phyloP scores from a whole-genome alignment of 176 grass and related monocot species.

The Olyra latifolia region DNA sequence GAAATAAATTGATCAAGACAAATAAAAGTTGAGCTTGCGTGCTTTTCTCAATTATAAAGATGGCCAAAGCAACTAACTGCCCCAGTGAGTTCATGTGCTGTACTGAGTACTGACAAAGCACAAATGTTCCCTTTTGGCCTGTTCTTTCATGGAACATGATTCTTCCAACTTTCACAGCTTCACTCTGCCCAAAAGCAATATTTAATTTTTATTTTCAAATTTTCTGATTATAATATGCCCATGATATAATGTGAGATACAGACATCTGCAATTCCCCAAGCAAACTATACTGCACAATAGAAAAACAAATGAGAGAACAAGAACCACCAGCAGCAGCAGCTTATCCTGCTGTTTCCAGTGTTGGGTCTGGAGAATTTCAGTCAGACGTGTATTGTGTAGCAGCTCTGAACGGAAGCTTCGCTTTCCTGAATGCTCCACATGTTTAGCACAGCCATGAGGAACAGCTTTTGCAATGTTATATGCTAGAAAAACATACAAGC shows the following conservation, averaged over 20 bases:
- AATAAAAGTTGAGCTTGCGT: background rate
- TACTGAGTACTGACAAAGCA: slow-evolving; percentile 10
- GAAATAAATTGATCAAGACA: slow-evolving; percentile 13
- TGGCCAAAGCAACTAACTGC: background rate
- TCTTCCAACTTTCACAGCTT: background rate
- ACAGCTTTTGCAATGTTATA: background rate
- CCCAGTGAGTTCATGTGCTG: slow-evolving; percentile 4
- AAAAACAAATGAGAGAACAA: background rate
- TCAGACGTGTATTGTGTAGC: background rate
- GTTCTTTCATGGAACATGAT: slow-evolving; percentile 1
- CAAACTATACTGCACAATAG: background rate
- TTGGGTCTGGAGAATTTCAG: slow-evolving; percentile 22
- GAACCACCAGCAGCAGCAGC: background rate
- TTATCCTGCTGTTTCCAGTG: slow-evolving; percentile 1
- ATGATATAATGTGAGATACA: background rate
- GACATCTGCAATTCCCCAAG: background rate
- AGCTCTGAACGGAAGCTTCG: slow-evolving; percentile 36
- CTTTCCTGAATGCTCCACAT: slow-evolving; percentile 26
- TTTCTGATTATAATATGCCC: background rate
- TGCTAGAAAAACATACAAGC: background rate
- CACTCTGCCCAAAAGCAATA: background rate
- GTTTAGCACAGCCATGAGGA: background rate
- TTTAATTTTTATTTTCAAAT: background rate
- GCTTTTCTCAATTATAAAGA: background rate
- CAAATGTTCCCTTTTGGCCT: slow-evolving; percentile 4